phyloP scores from a whole-genome alignment of 2,329 filamentous ascomycete genomes.

The Talaromyces sp. region DNA sequence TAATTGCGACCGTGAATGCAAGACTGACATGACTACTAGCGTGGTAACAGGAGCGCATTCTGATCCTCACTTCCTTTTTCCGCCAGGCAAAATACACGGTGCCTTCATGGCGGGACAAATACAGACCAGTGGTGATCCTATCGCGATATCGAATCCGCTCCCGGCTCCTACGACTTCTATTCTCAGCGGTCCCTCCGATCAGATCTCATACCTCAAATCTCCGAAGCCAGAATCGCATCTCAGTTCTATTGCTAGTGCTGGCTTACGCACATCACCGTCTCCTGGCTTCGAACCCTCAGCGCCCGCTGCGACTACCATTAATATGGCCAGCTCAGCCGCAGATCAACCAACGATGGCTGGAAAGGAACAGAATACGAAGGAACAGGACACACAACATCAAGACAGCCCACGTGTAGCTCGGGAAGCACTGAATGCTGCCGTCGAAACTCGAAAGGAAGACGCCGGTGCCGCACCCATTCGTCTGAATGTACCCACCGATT shows the following conservation, averaged over 20 bases:
- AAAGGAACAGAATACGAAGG: slow-evolving; percentile 28
- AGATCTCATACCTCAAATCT: slow-evolving; percentile 34
- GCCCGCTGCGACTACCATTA: slow-evolving; percentile 26
- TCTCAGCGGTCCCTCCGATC: slow-evolving; percentile 30
- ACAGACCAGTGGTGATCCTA: slow-evolving; percentile 41
- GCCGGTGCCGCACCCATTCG: slow-evolving; percentile 25
- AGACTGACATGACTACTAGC: slow-evolving; percentile 37
- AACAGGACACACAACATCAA: slow-evolving; percentile 25
- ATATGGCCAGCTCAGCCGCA: slow-evolving; percentile 52
- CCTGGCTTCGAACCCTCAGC: slow-evolving; percentile 36
- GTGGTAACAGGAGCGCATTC: slow-evolving; percentile 25
- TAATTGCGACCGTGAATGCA: not conserved
- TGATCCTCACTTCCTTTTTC: slow-evolving; percentile 29
- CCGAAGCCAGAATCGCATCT: slow-evolving; percentile 37
- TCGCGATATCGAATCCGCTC: slow-evolving; percentile 37
- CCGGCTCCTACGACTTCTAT: slow-evolving; percentile 28
- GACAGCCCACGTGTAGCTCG: slow-evolving; percentile 42
- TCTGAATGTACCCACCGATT: slow-evolving; percentile 49
- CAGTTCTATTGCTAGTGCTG: slow-evolving; percentile 42
- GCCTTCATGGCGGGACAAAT: slow-evolving; percentile 45
- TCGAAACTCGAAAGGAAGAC: slow-evolving; percentile 31
- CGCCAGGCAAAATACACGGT: slow-evolving; percentile 31
- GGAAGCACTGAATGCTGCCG: slow-evolving; percentile 38
- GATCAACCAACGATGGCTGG: slow-evolving; percentile 33
- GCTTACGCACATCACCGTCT: slow-evolving; percentile 35